Base-by-base conservation (phyloP, 345 rosid genomes). In the Rhizophora mangle region DNA sequence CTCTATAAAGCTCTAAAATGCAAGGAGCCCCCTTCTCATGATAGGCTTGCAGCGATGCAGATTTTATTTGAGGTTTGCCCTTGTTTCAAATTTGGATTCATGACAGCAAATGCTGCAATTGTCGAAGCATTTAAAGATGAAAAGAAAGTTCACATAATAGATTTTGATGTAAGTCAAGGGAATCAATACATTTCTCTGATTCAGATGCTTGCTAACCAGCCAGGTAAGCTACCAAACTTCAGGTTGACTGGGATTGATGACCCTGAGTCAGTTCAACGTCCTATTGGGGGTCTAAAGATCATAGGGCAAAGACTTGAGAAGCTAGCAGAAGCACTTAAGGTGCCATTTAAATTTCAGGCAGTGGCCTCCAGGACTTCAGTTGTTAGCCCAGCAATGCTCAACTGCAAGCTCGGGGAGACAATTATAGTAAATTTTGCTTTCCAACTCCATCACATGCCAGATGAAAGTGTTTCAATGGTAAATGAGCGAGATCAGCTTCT, bases 371-470 rank as follows among this genome's bases (percentile, higher is more conserved):
- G 72, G 80, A 88, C 96, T 26, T 79, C 89, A 0, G 47, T 86
- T 20, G 89, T 95, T 58, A 84, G 86, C 74, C 96, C 96, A 24
- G 75, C 85, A 0, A 85, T 85, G 84, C 87, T 95, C 10, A 76
- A 82, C 31, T 76, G 79, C 74, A 80, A 64, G 63, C 81, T 85
- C 0, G 93, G 90, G 65, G 99, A 95, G 78, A 88, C 96, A 21
- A 78, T 95, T 6, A 26, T 92, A 0, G 96, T 95, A 5, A 95
- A 95, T 83, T 95, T 95, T 65, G 92, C 99, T n/a, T 95, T 87
- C 75, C 96, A 87, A 70, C 96, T 95, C 60, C 99, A 95, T 80
- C 99, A 95, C 84, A 90, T 95, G 97, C 99, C 99, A 6, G 99
- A 95, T 63, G 99, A 95, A 82, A 95, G 99, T 57, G 99, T 95